These are phyloP conservation scores for Metschnikowia santaceciliae DNA, from an alignment of 805 yeast genomes.

Conservation along the genomic window DNA sequence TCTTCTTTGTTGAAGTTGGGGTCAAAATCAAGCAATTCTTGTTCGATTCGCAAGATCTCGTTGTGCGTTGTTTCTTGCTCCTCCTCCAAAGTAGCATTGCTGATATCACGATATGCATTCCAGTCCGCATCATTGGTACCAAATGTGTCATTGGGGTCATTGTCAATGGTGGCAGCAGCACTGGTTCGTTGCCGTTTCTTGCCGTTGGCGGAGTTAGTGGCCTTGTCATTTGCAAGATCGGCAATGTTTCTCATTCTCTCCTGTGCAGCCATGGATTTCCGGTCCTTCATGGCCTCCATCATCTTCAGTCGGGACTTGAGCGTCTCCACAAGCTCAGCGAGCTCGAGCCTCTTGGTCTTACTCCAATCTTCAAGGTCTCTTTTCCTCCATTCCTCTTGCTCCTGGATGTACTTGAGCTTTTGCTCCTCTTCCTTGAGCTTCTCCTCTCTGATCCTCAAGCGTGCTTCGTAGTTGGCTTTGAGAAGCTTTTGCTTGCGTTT, in stretches of 20 bases:
- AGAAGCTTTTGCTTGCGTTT: conserved; percentile 78
- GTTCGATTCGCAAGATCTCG: conserved; percentile 60
- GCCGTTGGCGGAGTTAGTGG: conserved; percentile 42
- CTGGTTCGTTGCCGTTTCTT: conserved; percentile 39
- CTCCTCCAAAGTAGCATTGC: conserved; percentile 73
- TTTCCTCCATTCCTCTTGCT: conserved; percentile 75
- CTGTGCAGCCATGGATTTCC: conserved; percentile 90
- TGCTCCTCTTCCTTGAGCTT: conserved; percentile 63
- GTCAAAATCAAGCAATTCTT: conserved; percentile 73
- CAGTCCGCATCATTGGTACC: conserved; percentile 97
- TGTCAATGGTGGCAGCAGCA: conserved; percentile 67
- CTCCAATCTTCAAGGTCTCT: conserved; percentile 79
- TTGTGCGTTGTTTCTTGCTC: conserved; percentile 71
- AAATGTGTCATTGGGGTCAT: conserved; percentile 89
- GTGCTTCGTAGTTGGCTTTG: conserved; percentile 86
- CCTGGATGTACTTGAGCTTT: conserved; percentile 54
- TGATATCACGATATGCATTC: conserved; percentile 83
- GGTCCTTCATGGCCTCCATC: conserved; percentile 73
- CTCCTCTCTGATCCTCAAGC: conserved; percentile 75
- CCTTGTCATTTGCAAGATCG: conserved; percentile 72
- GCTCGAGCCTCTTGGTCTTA: conserved; percentile 56
- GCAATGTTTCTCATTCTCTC: conserved; percentile 89
- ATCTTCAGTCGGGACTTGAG: conserved; percentile 67
- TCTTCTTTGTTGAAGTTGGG: conserved; percentile 84
- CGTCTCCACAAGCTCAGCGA: conserved; percentile 54